Evolutionary conservation across 2,329 filamentous ascomycete species (phyloP), one percentile per base, ranked within the genome.

Genomic region (Hypoxylon sp.): DNA sequence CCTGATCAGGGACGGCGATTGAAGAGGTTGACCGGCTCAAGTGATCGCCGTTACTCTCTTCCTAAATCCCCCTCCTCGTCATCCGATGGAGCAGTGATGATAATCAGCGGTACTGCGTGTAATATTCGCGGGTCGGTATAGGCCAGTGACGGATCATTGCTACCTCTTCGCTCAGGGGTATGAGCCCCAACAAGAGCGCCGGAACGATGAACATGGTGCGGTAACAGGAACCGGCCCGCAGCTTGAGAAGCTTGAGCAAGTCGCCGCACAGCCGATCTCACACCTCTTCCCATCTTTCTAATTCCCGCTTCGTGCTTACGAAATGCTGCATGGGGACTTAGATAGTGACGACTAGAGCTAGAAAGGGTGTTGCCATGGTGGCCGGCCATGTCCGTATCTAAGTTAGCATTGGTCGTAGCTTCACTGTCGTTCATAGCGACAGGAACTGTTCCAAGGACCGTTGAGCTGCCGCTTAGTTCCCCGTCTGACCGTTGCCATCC

Each of bases 401-500:
- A 2, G 2, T n/a, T 16, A n/a, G 14, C 6, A 7, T 21, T 21
- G 37, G 43, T 3, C 27, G 3, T 14, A 1, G 21, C 7, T 14
- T 5, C 12, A 14, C 12, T 19, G 12, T 14, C 8, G 8, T 2
- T 1, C 8, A 7, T 19, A 16, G 37, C 9, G 2, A 8, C 7
- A 11, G 37, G 4, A 19, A 16, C 2, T 5, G 16, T 41, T 14
- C 37, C 16, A 21, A 41, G 16, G 16, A 8, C 16, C 7, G 16
- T 4, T 8, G 4, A 11, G 14, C 5, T 16, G 5, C 7, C 16
- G 5, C 34, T 16, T 8, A 9, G 23, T 23, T 19, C 14, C n/a
- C 12, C 9, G 19, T 21, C n/a, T 14, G 41, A 32, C 12, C 41
- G 21, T 23, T 16, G 43, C 58, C 50, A 48, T 30, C 50, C 58